Evolutionary conservation across 345 rosid species (phyloP), one percentile per base, ranked within the genome.

Genomic region (Fremontodendron californicum): DNA sequence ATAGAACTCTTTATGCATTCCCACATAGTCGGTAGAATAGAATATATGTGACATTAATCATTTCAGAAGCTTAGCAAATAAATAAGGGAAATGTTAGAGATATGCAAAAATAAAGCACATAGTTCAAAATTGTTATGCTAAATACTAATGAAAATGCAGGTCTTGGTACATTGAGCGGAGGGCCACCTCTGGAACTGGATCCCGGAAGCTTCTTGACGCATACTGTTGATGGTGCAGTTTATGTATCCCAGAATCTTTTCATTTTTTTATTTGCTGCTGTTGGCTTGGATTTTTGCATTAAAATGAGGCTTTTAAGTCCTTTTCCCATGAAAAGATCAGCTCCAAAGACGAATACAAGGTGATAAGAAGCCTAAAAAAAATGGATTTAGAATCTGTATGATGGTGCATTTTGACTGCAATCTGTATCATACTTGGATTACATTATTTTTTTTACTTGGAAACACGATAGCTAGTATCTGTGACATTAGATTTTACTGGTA

Each of bases 101-200:
- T 69, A 27, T 45, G 42, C 40, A 11, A 43, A 25, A 48, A 43
- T 6, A 5, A 6, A 43, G 1, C 70, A 67, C 21, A 25, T 3
- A 0, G 6, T 46, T 35, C 33, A 71, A 48, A 31, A 35, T 67
- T 72, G 45, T 64, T 23, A 40, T 15, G 64, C 16, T 23, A 71
- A 54, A 12, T 23, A 35, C 8, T 21, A 78, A 79, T 78, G 39
- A 52, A 57, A 62, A 31, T 65, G 80, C 81, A 95, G 98, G 99
- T 63, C 96, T 93, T 63, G 92, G 84, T 48, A 85, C 78, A 71
- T 75, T 95, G 60, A 86, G 81, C 10, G 87, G 83, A 77, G 92
- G 96, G 51, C 86, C 89, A 15, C 92, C 96, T 61, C 79, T 93
- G 81, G 96, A 90, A 76, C 82, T 73, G 6, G 84, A 80, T 63